Evolutionary conservation across 2,329 filamentous ascomycete genomes (phyloP), one percentile per base, ranked within the genome.

Genomic region (Escovopsis weberi): DNA sequence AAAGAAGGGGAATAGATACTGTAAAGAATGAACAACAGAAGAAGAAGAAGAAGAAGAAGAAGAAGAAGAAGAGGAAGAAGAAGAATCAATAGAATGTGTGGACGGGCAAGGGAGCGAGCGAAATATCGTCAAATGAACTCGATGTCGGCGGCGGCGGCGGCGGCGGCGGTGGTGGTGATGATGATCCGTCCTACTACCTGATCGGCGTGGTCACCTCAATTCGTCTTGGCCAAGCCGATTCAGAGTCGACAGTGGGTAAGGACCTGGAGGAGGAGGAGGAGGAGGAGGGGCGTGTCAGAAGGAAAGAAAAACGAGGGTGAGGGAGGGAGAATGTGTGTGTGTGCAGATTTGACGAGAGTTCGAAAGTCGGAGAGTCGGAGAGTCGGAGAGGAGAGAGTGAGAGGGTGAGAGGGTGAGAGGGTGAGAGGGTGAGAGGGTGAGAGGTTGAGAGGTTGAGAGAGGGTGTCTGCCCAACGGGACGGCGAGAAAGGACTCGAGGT

Each of bases 321-420:
- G 26, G 28, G 40, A 44, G 38, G 38, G 40, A 35, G 12, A 7
- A n/a, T 11, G 33, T 35, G 12, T 18, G 33, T 35, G 12, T 18
- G 26, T 28, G 26, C 26, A 9, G 6, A 28, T 37, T 19, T 28
- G 38, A 44, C 37, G 42, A 44, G 19, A 26, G 26, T 32, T 26
- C 19, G 41, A 39, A 39, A 41, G 33, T 34, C 42, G 33, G 42
- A 28, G 42, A 28, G 42, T 37, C 35, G 6, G 26, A 19, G 11
- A 26, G 36, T 6, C 12, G 36, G 11, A 11, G 28, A 6, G 3
- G 11, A 30, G 11, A 30, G 28, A 30, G 28, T 4, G 28, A 30
- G 28, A 30, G 28, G 8, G 28, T 4, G 28, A 30, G 28, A 30
- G 28, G 8, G 28, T 4, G 28, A 30, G 28, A 30, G 23, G 23